Evolutionary conservation across 805 yeast genomes (phyloP), one percentile per base, ranked within the genome.

Genomic region (Saccharomyces mikatae): DNA sequence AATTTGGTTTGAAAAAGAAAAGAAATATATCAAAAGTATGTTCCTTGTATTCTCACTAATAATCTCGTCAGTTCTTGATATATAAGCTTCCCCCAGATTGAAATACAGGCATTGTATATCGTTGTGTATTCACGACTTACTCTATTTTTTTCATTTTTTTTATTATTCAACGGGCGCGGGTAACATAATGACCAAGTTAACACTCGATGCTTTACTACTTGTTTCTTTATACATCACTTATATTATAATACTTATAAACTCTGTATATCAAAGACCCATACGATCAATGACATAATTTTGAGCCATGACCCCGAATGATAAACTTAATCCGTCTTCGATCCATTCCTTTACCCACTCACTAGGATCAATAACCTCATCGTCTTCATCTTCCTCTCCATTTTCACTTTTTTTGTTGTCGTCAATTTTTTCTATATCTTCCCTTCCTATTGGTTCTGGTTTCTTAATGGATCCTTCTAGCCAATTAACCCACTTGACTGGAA

Each of bases 211-310:
- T 3, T 22, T 3, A 17, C 21, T 11, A 10, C 44, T 36, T 9
- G 44, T 21, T n/a, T 6, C 22, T 36, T 21, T 36, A 36, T 21
- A 36, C 22, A 36, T 21, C 44, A 36, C 17, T 17, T 36, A 21
- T 22, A 17, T 13, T 17, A 27, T 47, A 17, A 27, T n/a, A 9
- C 31, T 47, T 24, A 29, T 47, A 10, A 26, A 27, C 13, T 46
- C 9, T 10, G 26, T 22, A 9, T 24, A 26, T 58, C 47, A 62
- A 47, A 64, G 60, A 6, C 70, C 71, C 72, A 94, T 94, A 71
- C 99, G 80, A 69, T 83, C 84, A 49, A 91, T 83, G 48, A 94
- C 95, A 68, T 94, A 94, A 64, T 84, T 81, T 70, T 94, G 98
- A 0, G 97, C 96, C 32, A 89, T 74, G 0, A 88, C 86, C 17